Conservation (phyloP, 768 basidiomycete species). For the Fibroporia radiculosa region DNA sequence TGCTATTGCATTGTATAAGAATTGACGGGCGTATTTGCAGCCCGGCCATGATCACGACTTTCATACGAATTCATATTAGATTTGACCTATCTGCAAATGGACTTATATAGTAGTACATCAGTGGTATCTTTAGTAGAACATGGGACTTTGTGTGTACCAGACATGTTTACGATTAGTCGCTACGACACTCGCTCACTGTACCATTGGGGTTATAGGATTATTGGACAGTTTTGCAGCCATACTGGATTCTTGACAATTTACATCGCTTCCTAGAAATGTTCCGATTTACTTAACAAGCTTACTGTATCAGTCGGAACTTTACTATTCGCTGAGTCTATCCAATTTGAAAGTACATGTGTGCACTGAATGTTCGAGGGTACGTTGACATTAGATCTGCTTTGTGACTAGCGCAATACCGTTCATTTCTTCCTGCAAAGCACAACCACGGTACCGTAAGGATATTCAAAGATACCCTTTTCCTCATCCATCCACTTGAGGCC, state of each 20-base stretch:
- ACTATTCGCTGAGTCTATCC: no score
- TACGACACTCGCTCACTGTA: slow-evolving; percentile 21
- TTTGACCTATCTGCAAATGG: slow-evolving; percentile 14
- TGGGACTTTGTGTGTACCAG: slow-evolving; percentile 21
- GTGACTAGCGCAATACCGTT: no score
- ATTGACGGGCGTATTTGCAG: slow-evolving; percentile 14
- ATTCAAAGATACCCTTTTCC: slow-evolving; percentile 64
- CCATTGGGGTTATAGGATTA: slow-evolving; percentile 15
- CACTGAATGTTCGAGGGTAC: no score
- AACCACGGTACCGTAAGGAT: slow-evolving; percentile 66
- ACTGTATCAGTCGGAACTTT: no score
- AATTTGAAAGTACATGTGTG: no score
- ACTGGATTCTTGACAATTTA: no score
- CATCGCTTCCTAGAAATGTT: neutral
- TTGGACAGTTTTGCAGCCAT: no score
- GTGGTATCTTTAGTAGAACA: slow-evolving; percentile 16
- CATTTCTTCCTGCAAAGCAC: slow-evolving; percentile 44
- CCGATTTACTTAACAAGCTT: neutral
- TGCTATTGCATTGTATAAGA: neutral
- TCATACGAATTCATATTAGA: slow-evolving; percentile 13
- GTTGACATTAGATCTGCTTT: no score
- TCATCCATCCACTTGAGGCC: slow-evolving; percentile 73
- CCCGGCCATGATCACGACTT: slow-evolving; percentile 27
- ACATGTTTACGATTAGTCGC: slow-evolving; percentile 19
- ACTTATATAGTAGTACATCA: slow-evolving; percentile 22